Base-by-base conservation (phyloP, 495 filamentous ascomycete species). In the Darksidea phi region DNA sequence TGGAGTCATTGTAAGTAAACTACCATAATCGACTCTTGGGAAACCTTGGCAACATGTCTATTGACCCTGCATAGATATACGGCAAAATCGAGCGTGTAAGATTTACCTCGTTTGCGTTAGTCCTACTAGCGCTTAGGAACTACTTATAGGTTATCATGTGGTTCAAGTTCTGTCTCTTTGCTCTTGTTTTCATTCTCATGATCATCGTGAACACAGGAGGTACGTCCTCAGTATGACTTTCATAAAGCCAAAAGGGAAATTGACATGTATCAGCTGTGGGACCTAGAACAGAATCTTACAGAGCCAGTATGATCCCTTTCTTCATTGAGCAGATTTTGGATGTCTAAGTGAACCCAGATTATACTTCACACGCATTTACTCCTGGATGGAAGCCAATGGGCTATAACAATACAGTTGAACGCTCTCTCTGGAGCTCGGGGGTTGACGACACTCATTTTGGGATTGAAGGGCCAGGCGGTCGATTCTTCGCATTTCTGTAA, bases 111-210 rank as follows among this genome's bases (percentile, higher is more conserved):
- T 38, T 38, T 38, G 36, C 36, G 36, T 38, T 38, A 38, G 36
- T 38, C 36, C 36, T 38, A 38, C 36, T 38, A 38, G 15, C 36
- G 36, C 36, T 38, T 38, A 38, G 36, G 36, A 38, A 38, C 36
- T 38, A 38, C 36, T 38, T 38, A 38, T 38, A 38, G 36, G 36
- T 38, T 38, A 38, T 38, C 36, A 38, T 38, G 36, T 38, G 36
- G 36, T 38, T 38, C 36, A 38, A 38, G 36, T 8, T 38, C 36
- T 38, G 36, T 38, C 36, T 38, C 8, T 15, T 38, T 38, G 36
- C 15, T 38, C 36, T 38, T 38, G 36, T 38, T 38, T 38, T 7
- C 36, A 38, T 38, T 38, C 36, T 38, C 36, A 38, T 38, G 36
- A 38, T 38, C 36, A 38, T 38, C 36, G 36, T 38, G 36, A 38